Conservation (phyloP, 2,329 filamentous ascomycete genomes). For the Phoma sp. region DNA sequence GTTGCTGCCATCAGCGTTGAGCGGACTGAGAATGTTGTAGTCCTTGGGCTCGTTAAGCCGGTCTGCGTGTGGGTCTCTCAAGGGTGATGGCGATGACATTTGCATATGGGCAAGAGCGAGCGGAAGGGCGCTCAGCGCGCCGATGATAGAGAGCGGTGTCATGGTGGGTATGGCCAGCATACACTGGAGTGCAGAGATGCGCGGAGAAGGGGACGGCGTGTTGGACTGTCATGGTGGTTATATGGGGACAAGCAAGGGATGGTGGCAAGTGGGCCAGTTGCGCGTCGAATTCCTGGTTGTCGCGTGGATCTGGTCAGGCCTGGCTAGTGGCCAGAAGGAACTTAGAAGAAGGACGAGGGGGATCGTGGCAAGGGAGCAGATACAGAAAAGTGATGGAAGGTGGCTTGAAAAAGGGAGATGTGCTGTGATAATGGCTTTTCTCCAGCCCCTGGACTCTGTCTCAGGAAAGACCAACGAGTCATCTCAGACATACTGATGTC, state of each 20-base stretch:
- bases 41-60: conserved; percentile 60
- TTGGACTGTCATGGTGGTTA: conserved; percentile 12
- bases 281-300: conserved; percentile 39
- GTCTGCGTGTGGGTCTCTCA: conserved; percentile 58
- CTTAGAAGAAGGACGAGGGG: conserved; percentile 1
- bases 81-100: conserved; percentile 62
- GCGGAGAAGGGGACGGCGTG: conserved; percentile 1
- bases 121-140: conserved; percentile 30
- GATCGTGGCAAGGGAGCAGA: conserved; percentile 10
- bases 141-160: conserved; percentile 30
- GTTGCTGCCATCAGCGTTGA: conserved; percentile 66
- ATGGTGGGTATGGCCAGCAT: conserved; percentile 31
- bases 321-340: conserved; percentile 6
- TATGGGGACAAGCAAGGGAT: conserved; percentile 31
- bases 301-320: conserved; percentile 14
- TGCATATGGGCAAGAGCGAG: conserved; percentile 58
- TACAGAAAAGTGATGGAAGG: neutral
- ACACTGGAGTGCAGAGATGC: conserved; percentile 14
- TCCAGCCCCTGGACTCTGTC: neutral
- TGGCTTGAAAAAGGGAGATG: too few species aligned
- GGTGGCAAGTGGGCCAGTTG: conserved; percentile 20
- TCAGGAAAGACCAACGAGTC: neutral
- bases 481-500: neutral
- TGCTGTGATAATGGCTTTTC: neutral
- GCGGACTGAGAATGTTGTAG: conserved; percentile 75